Evolutionary conservation across 176 grass and related monocot genomes (phyloP).

Genomic region (Thalia dealbata): DNA sequence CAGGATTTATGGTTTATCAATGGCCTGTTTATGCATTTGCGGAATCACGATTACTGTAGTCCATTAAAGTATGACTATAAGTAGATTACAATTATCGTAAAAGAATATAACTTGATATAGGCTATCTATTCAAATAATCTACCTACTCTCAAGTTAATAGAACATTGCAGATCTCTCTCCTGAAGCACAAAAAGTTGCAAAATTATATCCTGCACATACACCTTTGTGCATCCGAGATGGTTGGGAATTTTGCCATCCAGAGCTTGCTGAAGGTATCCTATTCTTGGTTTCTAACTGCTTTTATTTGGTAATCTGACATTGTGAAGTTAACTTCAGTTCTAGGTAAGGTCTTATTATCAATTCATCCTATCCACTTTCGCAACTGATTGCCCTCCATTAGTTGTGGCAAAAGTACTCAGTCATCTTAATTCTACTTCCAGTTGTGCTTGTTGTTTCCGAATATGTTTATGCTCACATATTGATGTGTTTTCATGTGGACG

Average conservation of each 20-base stretch:
- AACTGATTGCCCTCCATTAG: too few species aligned
- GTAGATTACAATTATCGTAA: too few species aligned
- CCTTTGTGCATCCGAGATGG: constrained; percentile 89
- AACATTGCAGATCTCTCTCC: constrained; percentile 58
- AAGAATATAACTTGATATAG: too few species aligned
- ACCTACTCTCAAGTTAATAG: neutral
- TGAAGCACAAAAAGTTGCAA: constrained; percentile 47
- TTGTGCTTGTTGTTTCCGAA: neutral
- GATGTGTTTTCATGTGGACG: neutral
- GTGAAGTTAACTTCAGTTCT: neutral
- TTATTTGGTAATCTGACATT: constrained; percentile 2
- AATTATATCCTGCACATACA: constrained; percentile 83
- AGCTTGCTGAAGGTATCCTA: constrained; percentile 64
- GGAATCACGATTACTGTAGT: too few species aligned
- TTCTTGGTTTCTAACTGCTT: constrained; percentile 17
- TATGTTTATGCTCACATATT: neutral
- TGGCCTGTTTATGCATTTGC: neutral
- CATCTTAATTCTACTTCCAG: neutral
- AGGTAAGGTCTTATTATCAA: too few species aligned
- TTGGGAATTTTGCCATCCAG: constrained; percentile 68
- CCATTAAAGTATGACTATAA: too few species aligned
- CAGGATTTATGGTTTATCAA: neutral
- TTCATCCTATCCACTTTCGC: too few species aligned
- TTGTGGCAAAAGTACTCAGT: too few species aligned
- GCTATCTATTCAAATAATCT: neutral